Conservation (phyloP, 106 monocot genomes). For the Phalaenopsis aphrodite region DNA sequence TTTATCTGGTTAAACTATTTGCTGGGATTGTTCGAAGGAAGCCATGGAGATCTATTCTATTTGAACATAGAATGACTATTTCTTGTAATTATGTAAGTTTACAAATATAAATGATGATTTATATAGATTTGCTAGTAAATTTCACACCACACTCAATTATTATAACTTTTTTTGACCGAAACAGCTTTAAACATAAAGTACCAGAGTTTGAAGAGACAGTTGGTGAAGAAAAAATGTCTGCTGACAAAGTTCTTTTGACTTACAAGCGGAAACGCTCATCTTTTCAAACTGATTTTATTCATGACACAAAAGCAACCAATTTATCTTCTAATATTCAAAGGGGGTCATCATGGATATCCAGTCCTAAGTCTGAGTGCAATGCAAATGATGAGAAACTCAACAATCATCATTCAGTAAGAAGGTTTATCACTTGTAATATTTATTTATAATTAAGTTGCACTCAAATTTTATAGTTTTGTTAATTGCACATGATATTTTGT, state of each 20-base stretch:
- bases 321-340: neutral
- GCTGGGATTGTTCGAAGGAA: neutral
- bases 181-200: neutral
- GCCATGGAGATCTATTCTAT: neutral
- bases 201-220: neutral
- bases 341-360: neutral
- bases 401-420: constrained; percentile 5
- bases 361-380: neutral
- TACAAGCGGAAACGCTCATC: constrained; percentile 9
- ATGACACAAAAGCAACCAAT: neutral
- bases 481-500: neutral
- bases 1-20: neutral
- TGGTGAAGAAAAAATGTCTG: neutral
- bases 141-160: neutral
- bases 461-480: neutral
- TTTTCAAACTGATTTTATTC: neutral
- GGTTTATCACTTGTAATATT: neutral
- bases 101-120: neutral
- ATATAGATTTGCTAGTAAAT: neutral
- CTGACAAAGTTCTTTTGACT: constrained; percentile 10
- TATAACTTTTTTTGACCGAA: neutral
- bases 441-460: neutral
- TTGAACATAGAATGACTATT: neutral
- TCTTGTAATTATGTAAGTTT: neutral
- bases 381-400: constrained; percentile 6